Conservation (phyloP, 2,329 filamentous ascomycete species). For the Colletotrichum gigasporum region DNA sequence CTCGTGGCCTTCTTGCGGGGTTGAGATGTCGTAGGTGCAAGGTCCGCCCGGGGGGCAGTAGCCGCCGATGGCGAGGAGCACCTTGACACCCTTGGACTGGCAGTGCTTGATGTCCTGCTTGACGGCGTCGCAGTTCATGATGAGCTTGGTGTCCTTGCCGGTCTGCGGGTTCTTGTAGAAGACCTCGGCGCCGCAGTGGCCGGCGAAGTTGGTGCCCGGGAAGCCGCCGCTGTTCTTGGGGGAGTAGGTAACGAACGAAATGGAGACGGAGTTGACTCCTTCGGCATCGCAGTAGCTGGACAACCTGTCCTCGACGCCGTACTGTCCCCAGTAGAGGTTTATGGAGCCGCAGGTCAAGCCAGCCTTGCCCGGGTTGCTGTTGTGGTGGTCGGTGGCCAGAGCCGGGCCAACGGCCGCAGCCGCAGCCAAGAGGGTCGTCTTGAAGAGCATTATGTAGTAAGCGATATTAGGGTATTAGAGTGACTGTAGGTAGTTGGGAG, state of each 20-base stretch:
- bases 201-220: conserved; percentile 51
- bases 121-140: conserved; percentile 46
- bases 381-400: conserved; percentile 24
- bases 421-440: conserved; percentile 39
- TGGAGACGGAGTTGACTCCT: conserved; percentile 47
- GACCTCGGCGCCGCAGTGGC: conserved; percentile 45
- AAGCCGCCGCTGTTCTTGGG: conserved; percentile 47
- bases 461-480: conserved; percentile 30
- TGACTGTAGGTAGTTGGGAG: background rate
- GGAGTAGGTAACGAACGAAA: conserved; percentile 49
- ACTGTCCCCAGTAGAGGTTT: conserved; percentile 55
- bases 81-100: conserved; percentile 51
- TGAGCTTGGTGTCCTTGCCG: conserved; percentile 40
- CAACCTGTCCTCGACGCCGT: conserved; percentile 40
- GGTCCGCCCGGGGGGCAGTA: conserved; percentile 33
- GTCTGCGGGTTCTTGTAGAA: conserved; percentile 35
- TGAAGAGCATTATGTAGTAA: conserved; percentile 30
- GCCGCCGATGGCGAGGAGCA: conserved; percentile 54
- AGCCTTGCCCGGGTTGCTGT: background rate
- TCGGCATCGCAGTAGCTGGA: conserved; percentile 45
- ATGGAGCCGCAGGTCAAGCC: conserved; percentile 39
- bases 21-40: conserved; percentile 46
- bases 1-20: conserved; percentile 40
- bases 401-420: conserved; percentile 34
- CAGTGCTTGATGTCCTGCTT: conserved; percentile 52